Base-by-base conservation (phyloP, 2,329 filamentous ascomycete genomes). In the Metarhizium brunneum region DNA sequence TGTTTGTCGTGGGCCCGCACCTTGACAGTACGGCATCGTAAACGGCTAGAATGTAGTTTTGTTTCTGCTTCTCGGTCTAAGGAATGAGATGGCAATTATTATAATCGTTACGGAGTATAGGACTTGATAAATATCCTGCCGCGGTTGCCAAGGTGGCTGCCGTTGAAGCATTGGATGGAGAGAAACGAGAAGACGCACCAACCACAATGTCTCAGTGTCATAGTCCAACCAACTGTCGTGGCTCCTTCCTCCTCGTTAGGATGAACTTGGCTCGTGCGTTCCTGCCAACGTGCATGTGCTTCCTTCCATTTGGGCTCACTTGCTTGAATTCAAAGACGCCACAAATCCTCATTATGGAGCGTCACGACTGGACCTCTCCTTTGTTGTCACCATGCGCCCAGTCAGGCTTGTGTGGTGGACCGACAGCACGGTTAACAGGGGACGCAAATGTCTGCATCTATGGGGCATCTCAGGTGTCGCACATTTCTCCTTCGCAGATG, bases 251-350 rank as follows among this genome's bases (percentile, higher is more conserved):
- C 16, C 18, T 35, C 14, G 18, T 55, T 50, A 38, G 50, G 50
- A 55, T 50, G 50, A 53, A 57, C 53, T 43, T 52, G 56, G 53
- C 49, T 55, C 50, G 53, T 53, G 53, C 53, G 56, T 54, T 20
- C 50, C 47, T 54, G 48, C 43, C 45, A 47, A 42, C 18, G 45
- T 48, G 13, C 45, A 30, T 30, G 45, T 29, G 45, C 25, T 48
- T 13, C 45, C 25, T 48, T 48, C 45, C 45, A 20, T 48, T 48
- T 48, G 45, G 45, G 45, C 45, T 48, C 20, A 29, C 45, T 30
- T 48, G 45, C 45, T 48, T 48, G 20, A 48, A 30, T 48, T 48
- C 25, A 29, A 48, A 48, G 11, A 16, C 45, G 45, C 45, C 45
- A 48, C 45, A 48, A 30, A 29, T 18, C 20, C 45, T 48, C 20